Evolutionary conservation across 208 protist species (phyloP).

Genomic region (Jaenimonas drosophilae): DNA sequence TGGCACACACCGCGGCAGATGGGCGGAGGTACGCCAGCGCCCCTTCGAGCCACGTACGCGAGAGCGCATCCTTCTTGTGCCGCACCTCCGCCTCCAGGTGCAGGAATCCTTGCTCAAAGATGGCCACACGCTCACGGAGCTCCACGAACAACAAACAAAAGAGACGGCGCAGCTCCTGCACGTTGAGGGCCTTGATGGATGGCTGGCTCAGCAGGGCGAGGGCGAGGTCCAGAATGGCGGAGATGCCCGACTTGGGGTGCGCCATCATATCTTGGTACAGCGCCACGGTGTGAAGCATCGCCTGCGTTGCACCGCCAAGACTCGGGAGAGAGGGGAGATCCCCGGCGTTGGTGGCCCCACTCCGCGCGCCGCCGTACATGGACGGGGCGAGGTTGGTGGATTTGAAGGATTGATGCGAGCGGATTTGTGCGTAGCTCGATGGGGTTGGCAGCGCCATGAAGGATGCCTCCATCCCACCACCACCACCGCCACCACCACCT

Average conservation of each 20-base stretch:
- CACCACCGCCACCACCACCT: too few species aligned
- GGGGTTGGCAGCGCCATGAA: background rate
- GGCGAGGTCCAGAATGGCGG: conserved; percentile 9
- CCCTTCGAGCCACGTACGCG: conserved; percentile 1
- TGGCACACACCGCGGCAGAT: too few species aligned
- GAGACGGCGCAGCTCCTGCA: conserved; percentile 2
- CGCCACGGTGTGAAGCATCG: background rate
- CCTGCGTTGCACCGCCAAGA: too few species aligned
- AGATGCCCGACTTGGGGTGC: conserved; percentile 6
- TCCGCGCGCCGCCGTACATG: too few species aligned
- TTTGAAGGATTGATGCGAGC: too few species aligned
- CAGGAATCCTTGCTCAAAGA: background rate
- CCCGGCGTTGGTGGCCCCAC: too few species aligned
- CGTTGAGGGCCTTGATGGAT: conserved; percentile 10
- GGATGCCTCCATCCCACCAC: background rate
- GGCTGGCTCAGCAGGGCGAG: conserved; percentile 10
- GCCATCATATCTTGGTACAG: background rate
- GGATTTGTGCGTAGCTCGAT: too few species aligned
- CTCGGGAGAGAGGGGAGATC: too few species aligned
- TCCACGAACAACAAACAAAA: conserved; percentile 3
- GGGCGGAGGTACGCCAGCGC: too few species aligned
- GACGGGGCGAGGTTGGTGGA: too few species aligned
- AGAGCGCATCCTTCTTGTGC: conserved; percentile 1
- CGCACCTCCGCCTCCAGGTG: conserved; percentile 1
- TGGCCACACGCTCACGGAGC: background rate